These are phyloP conservation scores for Juncus inflexus DNA, from an alignment of 176 grass and related monocot species.

Conservation along the genomic window DNA sequence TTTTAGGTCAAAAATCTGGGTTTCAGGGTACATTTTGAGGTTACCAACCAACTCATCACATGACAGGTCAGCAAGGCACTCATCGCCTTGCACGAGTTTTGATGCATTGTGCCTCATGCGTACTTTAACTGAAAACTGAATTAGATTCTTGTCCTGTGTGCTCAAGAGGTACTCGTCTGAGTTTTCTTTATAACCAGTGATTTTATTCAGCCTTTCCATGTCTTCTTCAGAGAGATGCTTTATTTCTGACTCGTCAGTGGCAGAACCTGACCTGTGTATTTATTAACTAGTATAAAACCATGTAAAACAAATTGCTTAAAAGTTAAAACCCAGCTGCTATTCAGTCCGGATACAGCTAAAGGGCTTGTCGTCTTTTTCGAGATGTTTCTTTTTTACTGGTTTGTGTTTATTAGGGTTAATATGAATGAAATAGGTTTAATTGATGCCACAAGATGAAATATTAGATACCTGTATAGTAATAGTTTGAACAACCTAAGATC, in stretches of 20 bases:
- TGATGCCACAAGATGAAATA: slow-evolving; percentile 8
- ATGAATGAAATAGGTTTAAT: neutral
- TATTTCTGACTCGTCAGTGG: slow-evolving; percentile 63
- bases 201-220: slow-evolving; percentile 79
- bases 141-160: slow-evolving; percentile 73
- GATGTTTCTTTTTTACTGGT: too few species aligned
- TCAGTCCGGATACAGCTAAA: too few species aligned
- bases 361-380: too few species aligned
- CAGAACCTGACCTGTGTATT: slow-evolving; percentile 54
- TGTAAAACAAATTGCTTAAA: too few species aligned
- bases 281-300: neutral
- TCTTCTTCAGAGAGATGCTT: slow-evolving; percentile 89
- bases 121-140: slow-evolving; percentile 85
- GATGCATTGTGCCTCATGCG: slow-evolving; percentile 96
- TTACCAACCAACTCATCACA: slow-evolving; percentile 84
- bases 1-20: slow-evolving; percentile 88
- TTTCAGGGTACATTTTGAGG: slow-evolving; percentile 84
- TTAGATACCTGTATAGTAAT: neutral
- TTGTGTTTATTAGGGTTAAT: neutral
- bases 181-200: slow-evolving; percentile 96
- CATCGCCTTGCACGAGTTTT: slow-evolving; percentile 58
- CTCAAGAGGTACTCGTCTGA: slow-evolving; percentile 58
- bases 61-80: slow-evolving; percentile 85
- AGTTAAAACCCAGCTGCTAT: too few species aligned
- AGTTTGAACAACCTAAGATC: neutral